A percentile compares a stretch with the other conserved stretches of the same genome.
These are phyloP conservation scores for Syncephalis plumigaleata DNA, from an alignment of 371 early-diverging fungal genomes.

Conservation along the genomic window DNA sequence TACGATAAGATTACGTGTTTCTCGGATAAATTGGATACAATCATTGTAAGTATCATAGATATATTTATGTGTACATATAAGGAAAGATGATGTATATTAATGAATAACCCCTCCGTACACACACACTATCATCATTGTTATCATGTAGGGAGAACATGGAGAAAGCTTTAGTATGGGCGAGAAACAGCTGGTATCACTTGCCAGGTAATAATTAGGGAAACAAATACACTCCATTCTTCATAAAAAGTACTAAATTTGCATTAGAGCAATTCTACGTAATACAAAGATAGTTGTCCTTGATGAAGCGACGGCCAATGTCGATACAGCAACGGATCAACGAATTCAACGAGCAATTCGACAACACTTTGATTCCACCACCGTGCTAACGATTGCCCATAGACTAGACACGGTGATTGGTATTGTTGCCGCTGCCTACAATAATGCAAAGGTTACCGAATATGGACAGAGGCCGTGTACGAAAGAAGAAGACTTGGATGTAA, in stretches of 20 bases:
- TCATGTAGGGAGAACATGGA: constrained; percentile 19
- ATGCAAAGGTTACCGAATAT: no score
- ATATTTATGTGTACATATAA: no score
- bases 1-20: constrained; percentile 19
- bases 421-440: no score
- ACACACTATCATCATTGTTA: no score
- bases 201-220: constrained; percentile 1
- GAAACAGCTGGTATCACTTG: constrained; percentile 26
- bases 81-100: no score
- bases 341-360: constrained; percentile 23
- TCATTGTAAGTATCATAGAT: no score
- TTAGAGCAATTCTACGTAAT: constrained; percentile 20
- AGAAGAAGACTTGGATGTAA: no score
- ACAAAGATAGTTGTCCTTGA: constrained; percentile 37
- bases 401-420: constrained; percentile 41
- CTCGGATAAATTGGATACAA: constrained; percentile 26
- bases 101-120: no score
- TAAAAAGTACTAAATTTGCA: no score
- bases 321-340: constrained; percentile 22
- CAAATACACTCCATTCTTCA: no score
- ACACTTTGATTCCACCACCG: constrained; percentile 21
- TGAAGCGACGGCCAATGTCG: constrained; percentile 43
- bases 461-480: no score
- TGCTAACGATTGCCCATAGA: constrained; percentile 41
- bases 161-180: constrained; percentile 37